Conservation (phyloP, 2,329 filamentous ascomycete species). For the Nothophaeocryptopus gaeumannii region DNA sequence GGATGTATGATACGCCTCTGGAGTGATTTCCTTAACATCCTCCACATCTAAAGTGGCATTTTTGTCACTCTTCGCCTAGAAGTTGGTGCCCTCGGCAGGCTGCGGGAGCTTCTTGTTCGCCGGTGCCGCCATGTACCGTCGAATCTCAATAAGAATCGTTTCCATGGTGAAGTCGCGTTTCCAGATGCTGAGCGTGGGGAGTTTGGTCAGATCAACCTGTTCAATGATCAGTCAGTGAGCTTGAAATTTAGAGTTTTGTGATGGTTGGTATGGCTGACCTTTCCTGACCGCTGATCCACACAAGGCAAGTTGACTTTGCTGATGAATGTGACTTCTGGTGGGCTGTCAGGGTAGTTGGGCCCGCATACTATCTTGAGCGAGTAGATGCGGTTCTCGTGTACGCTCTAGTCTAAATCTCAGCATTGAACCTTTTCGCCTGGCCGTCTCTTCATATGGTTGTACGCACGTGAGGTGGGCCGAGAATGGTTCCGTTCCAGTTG, state of each 20-base stretch:
- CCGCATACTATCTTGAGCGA: constrained; percentile 96
- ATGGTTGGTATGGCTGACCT: constrained; percentile 46
- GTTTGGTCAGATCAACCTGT: constrained; percentile 75
- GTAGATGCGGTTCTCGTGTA: constrained; percentile 98
- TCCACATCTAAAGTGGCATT: background rate
- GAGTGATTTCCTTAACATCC: background rate
- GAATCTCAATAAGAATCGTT: constrained; percentile 79
- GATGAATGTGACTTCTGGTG: constrained; percentile 86
- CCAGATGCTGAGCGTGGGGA: constrained; percentile 86
- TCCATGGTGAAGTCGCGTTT: constrained; percentile 94
- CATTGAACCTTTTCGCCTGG: background rate
- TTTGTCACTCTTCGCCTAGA: constrained; percentile 20
- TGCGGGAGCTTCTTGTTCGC: constrained; percentile 94
- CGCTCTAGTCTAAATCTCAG: constrained; percentile 59
- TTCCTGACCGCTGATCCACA: constrained; percentile 75
- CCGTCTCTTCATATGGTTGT: background rate
- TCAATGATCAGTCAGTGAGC: constrained; percentile 1
- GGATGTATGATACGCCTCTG: background rate
- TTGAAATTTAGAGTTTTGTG: too few species aligned
- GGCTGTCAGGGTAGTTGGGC: constrained; percentile 79
- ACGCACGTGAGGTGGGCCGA: constrained; percentile 90
- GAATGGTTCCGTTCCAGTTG: constrained; percentile 97
- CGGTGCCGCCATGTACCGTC: constrained; percentile 87
- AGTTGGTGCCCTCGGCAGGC: constrained; percentile 76
- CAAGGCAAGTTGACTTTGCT: constrained; percentile 96